Evolutionary conservation across 1,284 basidiomycete species (phyloP), one percentile per base, ranked within the genome.

Genomic region (Microbotryomycetes sp.): DNA sequence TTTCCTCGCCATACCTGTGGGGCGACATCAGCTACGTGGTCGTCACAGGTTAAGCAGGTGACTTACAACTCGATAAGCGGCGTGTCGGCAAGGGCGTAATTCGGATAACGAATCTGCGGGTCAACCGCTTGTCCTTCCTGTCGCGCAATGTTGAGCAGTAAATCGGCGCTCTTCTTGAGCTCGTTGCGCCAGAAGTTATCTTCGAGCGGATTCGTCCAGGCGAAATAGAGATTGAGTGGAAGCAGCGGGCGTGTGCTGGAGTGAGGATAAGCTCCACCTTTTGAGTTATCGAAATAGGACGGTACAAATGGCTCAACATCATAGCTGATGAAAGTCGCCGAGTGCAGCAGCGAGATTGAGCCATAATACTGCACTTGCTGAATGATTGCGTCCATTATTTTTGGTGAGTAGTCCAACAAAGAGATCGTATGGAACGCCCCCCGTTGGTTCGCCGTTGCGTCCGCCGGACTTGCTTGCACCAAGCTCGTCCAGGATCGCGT

Each of bases 211-310:
- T 70, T 64, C 45, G 51, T 50, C 70, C 70, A 72, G 24, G 64
- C 58, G 53, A 69, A 70, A 62, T 70, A 72, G 28, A 72, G 56
- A 60, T 68, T 66, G 26, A 72, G 60, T n/a, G 68, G 70, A n/a
- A 68, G 60, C 0, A 71, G n/a, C 18, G 52, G 52, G 23, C n/a
- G 66, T 26, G 64, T 62, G 49, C 62, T 66, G 13, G 29, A 59
- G 60, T 72, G 70, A 3, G 64, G 62, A 61, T 62, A 72, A 9
- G 52, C 52, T 11, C 52, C 52, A 24, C 52, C 52, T 27, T 53
- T 16, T 24, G 52, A 53, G 52, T 31, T 26, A 16, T 53, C 35
- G 18, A 41, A 41, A 18, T 41, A 41, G 11, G 35, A 41, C 18
- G 35, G 35, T 41, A 41, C 35, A 18, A 41, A 41, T 11, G 35